Conservation (phyloP, 2,329 filamentous ascomycete genomes). For the Pseudogymnoascus sp. region DNA sequence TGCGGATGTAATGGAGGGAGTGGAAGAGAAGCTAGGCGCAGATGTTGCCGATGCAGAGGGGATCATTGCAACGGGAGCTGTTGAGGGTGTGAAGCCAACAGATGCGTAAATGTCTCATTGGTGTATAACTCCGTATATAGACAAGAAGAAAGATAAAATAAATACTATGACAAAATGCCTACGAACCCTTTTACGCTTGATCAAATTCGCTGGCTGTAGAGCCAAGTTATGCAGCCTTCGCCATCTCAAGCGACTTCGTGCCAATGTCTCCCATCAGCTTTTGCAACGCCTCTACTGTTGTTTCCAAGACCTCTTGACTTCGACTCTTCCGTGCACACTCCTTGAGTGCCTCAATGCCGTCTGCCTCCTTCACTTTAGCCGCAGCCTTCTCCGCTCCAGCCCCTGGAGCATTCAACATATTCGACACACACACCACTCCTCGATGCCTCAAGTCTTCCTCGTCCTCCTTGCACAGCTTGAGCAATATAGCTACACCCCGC, state of each 20-base stretch:
- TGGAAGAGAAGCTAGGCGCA: background rate
- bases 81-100: background rate
- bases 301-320: slow-evolving; percentile 59
- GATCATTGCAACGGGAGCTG: background rate
- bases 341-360: slow-evolving; percentile 60
- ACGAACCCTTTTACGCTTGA: background rate
- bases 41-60: slow-evolving; percentile 8
- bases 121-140: slow-evolving; percentile 6
- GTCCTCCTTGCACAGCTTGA: slow-evolving; percentile 70
- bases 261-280: slow-evolving; percentile 19
- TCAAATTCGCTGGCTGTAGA: background rate
- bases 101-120: background rate
- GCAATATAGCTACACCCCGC: slow-evolving; percentile 65
- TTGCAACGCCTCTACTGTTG: slow-evolving; percentile 67
- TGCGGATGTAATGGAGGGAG: background rate
- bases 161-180: background rate
- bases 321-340: slow-evolving; percentile 60
- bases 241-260: background rate
- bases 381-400: slow-evolving; percentile 53
- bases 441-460: slow-evolving; percentile 60
- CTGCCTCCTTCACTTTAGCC: slow-evolving; percentile 50
- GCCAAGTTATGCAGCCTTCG: background rate
- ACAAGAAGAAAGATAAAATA: background rate
- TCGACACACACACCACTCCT: slow-evolving; percentile 66
- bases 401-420: slow-evolving; percentile 60